Base-by-base conservation (phyloP, 164 flowering plant genomes). In the Aristolochia fimbriata region DNA sequence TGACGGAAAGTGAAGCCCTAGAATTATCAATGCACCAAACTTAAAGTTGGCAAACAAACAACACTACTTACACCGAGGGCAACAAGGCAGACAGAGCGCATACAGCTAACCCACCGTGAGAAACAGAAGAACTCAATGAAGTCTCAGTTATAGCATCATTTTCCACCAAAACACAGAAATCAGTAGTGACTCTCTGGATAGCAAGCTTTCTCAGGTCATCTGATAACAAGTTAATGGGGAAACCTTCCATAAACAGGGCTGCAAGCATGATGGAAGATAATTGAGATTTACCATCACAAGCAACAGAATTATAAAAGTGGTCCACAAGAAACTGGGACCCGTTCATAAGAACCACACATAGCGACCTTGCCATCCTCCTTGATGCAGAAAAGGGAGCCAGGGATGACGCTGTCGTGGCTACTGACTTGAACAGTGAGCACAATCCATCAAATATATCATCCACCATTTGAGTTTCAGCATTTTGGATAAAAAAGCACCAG, bases 241-340 rank as follows among this genome's bases (percentile, higher is more conserved):
- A 85, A 4, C 95, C 99, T 71, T 93, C 99, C 79, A 77, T 62
- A 46, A 93, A 82, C 72, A 93, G 69, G 21, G 84, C 84, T 54
- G 74, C 37, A 63, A 64, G 65, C 65, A 83, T 60, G 37, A 70
- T 61, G 22, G 73, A 70, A 51, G 87, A 76, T 17, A 59, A 57
- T 9, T 76, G 75, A 60, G 76, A 70, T 68, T 59, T 68, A 10
- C 73, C 74, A 55, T 73, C 74, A 47, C 57, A 59, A 46, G 74
- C 22, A 59, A 80, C 55, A 48, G 63, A 73, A 54, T 31, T 70
- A 68, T 79, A 90, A 62, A 81, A 72, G 51, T 47, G 77, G 61
- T 85, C 86, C 7, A 70, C 76, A 41, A 61, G 47, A 20, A 78
- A 73, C 45, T 71, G 69, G 58, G 77, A n/a, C 50, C 83, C 76